Evolutionary conservation across 495 filamentous ascomycete genomes (phyloP), one percentile per base, ranked within the genome.

Genomic region (Penicillium canescens): DNA sequence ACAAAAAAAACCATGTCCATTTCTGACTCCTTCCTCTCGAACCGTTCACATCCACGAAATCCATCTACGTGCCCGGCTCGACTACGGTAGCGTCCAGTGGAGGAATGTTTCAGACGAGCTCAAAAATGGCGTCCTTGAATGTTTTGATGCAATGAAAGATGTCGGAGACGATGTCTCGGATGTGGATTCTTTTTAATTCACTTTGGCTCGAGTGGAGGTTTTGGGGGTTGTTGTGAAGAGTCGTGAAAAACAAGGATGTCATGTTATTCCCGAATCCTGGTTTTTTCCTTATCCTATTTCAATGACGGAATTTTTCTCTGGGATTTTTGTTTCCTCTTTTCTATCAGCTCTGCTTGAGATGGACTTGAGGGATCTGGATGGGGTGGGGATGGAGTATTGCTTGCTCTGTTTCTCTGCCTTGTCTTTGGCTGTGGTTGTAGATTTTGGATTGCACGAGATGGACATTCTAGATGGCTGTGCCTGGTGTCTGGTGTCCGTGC

Each of bases 41-140:
- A 63, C 56, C 63, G 50, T 71, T 65, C 61, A 61, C 67, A 65
- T 71, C 70, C 65, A 74, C 65, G 66, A 70, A 46, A 59, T 47
- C 47, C 52, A 43, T 46, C 42, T 50, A 59, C 54, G 56, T 53
- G 48, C 58, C 61, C 55, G 42, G 46, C 57, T 63, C 57, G 60
- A 48, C 43, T 42, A 50, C 55, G 42, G 55, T 51, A 54, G 51
- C 51, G 55, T 54, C 60, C 52, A 34, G 60, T 58, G 55, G 37
- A 52, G 50, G 42, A 63, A 60, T 52, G 60, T 60, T 57, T 51
- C 51, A 46, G 49, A 43, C 49, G 49, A 43, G 49, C 49, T 36
- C 40, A 21, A 51, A 51, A 51, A 43, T 51, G 49, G 49, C 49
- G 49, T 51, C 49, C 43, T 51, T 51, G 49, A 51, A 49, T 31